Evolutionary conservation across 78 protist species (phyloP).

Genomic region (Dictyostelium capitatum): DNA sequence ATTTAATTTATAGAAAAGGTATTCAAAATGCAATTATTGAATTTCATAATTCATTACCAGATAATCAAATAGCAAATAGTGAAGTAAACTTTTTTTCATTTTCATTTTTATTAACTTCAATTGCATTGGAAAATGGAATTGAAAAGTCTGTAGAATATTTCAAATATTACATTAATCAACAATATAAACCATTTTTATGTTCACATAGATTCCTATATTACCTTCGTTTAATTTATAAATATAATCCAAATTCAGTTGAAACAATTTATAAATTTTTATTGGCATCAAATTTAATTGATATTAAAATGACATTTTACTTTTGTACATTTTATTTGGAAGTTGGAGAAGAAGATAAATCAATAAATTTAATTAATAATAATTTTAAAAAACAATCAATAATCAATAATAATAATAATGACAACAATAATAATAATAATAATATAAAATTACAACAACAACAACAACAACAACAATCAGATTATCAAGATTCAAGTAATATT

Average conservation of each 20-base stretch:
- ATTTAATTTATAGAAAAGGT: not conserved
- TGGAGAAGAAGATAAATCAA: not conserved
- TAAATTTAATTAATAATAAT: not conserved
- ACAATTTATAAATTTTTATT: not conserved
- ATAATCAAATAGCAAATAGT: too few species aligned
- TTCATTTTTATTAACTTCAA: not conserved
- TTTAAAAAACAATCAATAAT: not conserved
- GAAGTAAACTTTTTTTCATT: not conserved
- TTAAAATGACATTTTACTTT: not conserved
- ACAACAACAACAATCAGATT: not conserved
- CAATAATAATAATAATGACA: not conserved
- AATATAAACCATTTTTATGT: not conserved
- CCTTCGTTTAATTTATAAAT: not conserved
- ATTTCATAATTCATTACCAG: too few species aligned
- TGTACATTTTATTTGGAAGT: not conserved
- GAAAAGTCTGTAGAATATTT: not conserved
- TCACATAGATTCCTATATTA: not conserved
- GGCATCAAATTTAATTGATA: not conserved
- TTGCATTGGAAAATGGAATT: not conserved
- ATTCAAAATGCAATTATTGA: not conserved
- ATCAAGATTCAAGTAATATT: not conserved
- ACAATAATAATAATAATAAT: too few species aligned
- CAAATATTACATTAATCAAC: not conserved
- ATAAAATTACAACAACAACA: not conserved
- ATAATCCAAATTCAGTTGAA: not conserved